Base-by-base conservation (phyloP, 2,329 filamentous ascomycete species). In the Fusarium pseudonygamai region DNA sequence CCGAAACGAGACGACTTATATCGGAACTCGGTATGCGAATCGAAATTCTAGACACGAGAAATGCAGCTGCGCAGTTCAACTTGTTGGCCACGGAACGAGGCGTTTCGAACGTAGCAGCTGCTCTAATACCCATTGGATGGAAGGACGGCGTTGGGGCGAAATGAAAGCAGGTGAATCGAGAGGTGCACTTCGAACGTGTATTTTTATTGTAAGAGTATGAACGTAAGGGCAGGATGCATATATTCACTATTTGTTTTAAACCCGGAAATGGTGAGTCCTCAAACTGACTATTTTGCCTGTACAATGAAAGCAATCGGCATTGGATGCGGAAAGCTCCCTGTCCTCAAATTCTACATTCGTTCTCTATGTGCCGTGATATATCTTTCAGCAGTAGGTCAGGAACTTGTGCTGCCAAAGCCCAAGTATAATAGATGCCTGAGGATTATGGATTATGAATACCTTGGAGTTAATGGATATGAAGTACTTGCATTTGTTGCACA, bases 61-160 rank as follows among this genome's bases (percentile, higher is more conserved):
- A 98, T 83, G 96, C 96, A 14, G 94, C 96, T 3, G 93, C 95
- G 39, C 95, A 98, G 81, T 99, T 96, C 82, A 99, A 99, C 80
- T 81, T 99, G 78, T 84, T 99, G 61, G 96, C 95, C n/a, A 98
- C 95, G 24, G 96, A 99, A 84, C 87, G 96, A 58, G 96, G 96
- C 3, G 91, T 96, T 11, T 87, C 90, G 26, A 92, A 96, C 78
- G 91, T 98, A 70, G 96, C 95, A 34, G 96, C 94, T 5, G 96
- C 95, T 15, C 81, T 99, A 82, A 89, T 98, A 81, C 95, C 95
- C 1, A 87, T 96, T 60, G 95, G 94, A 5, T 97, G 94, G 93
- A 89, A 87, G 77, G 92, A 93, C 66, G 87, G 87, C 4, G 73
- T 84, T 32, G 86, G 87, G 5, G 85, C 84, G 12, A 65, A 75